Conservation (phyloP, 352 stramenopile genomes). For the Globisporangium splendens region DNA sequence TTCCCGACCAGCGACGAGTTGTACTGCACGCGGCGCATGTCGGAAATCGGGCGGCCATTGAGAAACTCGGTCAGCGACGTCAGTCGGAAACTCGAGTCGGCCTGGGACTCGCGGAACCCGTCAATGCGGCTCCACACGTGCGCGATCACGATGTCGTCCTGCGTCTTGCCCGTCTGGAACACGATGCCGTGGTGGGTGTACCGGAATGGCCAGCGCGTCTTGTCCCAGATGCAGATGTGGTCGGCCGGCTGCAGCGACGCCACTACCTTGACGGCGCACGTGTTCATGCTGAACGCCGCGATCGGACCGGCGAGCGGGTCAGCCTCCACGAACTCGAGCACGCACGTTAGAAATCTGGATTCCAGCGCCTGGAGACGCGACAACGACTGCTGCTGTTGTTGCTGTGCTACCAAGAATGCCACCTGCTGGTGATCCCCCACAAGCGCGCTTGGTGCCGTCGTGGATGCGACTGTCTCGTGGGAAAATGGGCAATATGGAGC, state of each 20-base stretch:
- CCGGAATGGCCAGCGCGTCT: constrained; percentile 65
- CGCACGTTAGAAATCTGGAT: too few relatives aligned
- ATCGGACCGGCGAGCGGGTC: background rate
- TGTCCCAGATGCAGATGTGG: constrained; percentile 83
- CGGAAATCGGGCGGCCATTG: constrained; percentile 41
- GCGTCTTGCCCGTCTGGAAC: constrained; percentile 29
- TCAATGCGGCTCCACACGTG: constrained; percentile 70
- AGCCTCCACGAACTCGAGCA: too few relatives aligned
- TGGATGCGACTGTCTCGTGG: too few relatives aligned
- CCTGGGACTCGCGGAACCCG: constrained; percentile 52
- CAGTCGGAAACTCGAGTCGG: constrained; percentile 62
- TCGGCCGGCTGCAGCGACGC: constrained; percentile 50
- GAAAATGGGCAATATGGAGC: too few relatives aligned
- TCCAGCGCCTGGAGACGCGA: too few relatives aligned
- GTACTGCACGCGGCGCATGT: constrained; percentile 77
- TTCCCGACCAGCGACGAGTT: constrained; percentile 65
- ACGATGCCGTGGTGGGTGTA: constrained; percentile 82
- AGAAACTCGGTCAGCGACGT: constrained; percentile 72
- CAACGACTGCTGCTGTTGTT: too few relatives aligned
- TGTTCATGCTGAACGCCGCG: constrained; percentile 42
- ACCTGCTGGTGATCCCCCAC: too few relatives aligned
- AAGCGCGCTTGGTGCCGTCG: too few relatives aligned
- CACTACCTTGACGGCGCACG: constrained; percentile 55
- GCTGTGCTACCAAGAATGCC: too few relatives aligned
- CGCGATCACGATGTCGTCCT: constrained; percentile 53